Evolutionary conservation across 2,329 filamentous ascomycete genomes (phyloP).

Genomic region (Diaporthe longicolla): DNA sequence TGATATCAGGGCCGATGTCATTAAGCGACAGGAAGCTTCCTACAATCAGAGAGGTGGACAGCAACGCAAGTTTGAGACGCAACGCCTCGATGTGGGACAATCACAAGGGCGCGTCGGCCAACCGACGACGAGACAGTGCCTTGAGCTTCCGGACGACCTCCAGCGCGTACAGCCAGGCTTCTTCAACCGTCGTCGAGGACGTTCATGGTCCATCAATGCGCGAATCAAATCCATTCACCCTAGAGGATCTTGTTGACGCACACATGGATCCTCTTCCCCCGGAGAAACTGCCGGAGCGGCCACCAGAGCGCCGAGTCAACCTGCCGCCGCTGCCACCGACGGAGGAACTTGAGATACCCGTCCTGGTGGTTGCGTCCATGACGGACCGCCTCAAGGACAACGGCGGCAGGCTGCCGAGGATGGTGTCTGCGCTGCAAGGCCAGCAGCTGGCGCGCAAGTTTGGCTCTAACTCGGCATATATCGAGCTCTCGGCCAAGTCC

Average conservation of each 20-base stretch:
- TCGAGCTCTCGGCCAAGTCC: conserved; percentile 38
- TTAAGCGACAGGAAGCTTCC: conserved; percentile 20
- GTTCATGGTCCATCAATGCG: neutral
- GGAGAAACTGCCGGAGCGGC: neutral
- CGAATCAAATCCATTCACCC: conserved; percentile 9
- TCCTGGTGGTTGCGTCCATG: conserved; percentile 35
- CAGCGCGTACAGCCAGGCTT: conserved; percentile 34
- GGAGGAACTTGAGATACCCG: conserved; percentile 22
- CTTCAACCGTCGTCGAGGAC: conserved; percentile 19
- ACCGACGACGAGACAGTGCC: conserved; percentile 15
- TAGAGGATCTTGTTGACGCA: neutral
- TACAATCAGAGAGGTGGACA: conserved; percentile 34
- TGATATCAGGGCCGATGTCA: neutral
- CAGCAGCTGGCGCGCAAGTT: conserved; percentile 36
- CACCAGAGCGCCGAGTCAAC: neutral
- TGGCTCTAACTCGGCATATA: conserved; percentile 34
- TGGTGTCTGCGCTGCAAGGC: conserved; percentile 29
- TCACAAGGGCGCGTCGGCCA: neutral
- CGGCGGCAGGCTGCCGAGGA: conserved; percentile 32
- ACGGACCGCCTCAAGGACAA: conserved; percentile 30
- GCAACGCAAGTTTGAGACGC: neutral
- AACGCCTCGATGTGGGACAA: neutral
- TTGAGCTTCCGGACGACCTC: conserved; percentile 14
- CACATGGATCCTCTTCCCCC: neutral
- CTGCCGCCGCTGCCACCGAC: neutral